A percentile compares a stretch with the other conserved stretches of the same genome.
These are phyloP conservation scores for Thinopyrum obtusiflorum DNA, from an alignment of 202 grass and related monocot genomes.

Conservation along the genomic window DNA sequence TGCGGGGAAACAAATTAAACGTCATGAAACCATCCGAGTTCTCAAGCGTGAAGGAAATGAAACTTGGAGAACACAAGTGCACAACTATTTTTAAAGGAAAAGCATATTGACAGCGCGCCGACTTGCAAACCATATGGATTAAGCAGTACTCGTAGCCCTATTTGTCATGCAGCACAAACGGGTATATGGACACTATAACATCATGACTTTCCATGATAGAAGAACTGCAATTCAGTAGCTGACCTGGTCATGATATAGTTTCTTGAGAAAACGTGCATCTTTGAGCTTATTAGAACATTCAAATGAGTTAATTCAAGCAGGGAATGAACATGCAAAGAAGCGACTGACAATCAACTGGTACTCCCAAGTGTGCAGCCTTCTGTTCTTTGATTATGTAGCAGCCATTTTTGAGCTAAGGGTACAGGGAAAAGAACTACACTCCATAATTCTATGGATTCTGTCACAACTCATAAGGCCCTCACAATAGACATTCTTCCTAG, in stretches of 20 bases:
- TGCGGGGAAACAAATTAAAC: constrained; percentile 8
- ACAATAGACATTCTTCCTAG: background rate
- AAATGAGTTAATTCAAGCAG: background rate
- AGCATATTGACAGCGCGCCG: background rate
- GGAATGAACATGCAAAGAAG: background rate
- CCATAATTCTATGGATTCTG: background rate
- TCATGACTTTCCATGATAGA: background rate
- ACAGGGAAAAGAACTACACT: background rate
- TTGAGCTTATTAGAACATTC: background rate
- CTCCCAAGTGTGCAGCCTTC: background rate
- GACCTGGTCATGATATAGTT: background rate
- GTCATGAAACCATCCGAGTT: constrained; percentile 18
- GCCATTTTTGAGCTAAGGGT: background rate
- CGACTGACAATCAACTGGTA: background rate
- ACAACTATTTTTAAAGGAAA: background rate
- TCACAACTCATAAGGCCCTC: background rate
- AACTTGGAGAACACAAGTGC: background rate
- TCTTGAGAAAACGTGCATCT: background rate
- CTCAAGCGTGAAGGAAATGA: background rate
- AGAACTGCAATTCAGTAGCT: background rate
- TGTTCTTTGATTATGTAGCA: background rate
- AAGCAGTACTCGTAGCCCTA: background rate
- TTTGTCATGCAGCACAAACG: background rate
- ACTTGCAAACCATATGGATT: background rate
- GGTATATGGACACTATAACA: background rate